Base-by-base conservation (phyloP, 140 eudicot genomes). In the Ambrosia hybrid region DNA sequence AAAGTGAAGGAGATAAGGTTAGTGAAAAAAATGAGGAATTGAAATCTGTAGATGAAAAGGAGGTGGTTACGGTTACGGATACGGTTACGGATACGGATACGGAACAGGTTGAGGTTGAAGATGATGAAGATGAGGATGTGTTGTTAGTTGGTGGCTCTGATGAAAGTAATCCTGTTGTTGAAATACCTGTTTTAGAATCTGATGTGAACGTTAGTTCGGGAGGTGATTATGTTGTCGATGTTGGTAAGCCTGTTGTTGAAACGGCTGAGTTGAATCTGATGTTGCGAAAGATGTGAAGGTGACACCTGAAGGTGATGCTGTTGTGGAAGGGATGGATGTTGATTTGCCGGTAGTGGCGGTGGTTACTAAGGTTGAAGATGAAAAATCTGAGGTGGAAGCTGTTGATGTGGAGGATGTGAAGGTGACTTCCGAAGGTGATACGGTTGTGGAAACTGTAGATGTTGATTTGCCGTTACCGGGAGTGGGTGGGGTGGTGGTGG, bases 401-500 rank as follows among this genome's bases (percentile, higher is more conserved):
- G 67, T 51, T 67, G 88, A 65, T 46, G 67, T 9, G n/a, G 60
- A 51, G 63, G 75, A 43, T n/a, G 78, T 41, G 60, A 70, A 73
- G 65, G 62, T 53, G 37, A 67, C 72, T 41, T 9, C 78, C 58
- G 85, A 80, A 69, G 84, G 51, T 46, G 88, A 83, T 77, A 37
- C 80, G 53, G 76, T 81, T 45, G 86, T 84, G 75, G 84, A 81
- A 63, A 69, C 59, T 1, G 30, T 81, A 26, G 66, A 85, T 59
- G 84, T 81, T 53, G 86, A 81, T 68, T 73, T 63, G 69, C 78
- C 80, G 6, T 66, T 61, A 39, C 72, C 84, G 0, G 83, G 85
- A 63, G 86, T 74, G 26, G 72, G 83, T 0, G 84, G 84, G 43
- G 91, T 80, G 61, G 84, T 77, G 45, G 89, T 78, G 49, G 87